Percentiles rank a stretch among this genome's conserved stretches.
phyloP scores from a whole-genome alignment of 2,329 filamentous ascomycete species.

The Trichoderma gracile region DNA sequence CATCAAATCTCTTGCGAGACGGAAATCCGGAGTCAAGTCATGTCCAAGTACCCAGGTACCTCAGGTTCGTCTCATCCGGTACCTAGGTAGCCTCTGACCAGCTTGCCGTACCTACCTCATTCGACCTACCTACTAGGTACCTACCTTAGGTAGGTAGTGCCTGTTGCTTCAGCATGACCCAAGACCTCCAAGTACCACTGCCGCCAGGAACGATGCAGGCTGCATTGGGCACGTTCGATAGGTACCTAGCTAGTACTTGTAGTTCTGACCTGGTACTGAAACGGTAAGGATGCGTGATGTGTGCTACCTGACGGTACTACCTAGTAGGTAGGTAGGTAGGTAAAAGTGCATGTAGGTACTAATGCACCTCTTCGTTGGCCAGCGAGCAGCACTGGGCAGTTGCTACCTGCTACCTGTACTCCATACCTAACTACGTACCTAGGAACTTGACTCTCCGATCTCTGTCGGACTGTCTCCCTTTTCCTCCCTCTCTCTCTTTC shows the following conservation, averaged over 20 bases:
- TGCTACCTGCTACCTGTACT: background rate
- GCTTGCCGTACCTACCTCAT: too few species aligned
- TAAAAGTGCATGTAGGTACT: too few species aligned
- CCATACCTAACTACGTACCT: too few species aligned
- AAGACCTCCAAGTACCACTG: background rate
- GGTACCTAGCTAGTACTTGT: background rate
- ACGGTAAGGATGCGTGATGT: too few species aligned
- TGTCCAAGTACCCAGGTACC: background rate
- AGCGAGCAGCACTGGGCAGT: background rate
- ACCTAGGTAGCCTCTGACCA: too few species aligned
- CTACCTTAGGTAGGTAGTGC: too few species aligned
- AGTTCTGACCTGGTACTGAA: background rate
- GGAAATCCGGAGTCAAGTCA: background rate
- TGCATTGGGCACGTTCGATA: too few species aligned
- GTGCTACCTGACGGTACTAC: too few species aligned
- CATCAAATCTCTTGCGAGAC: conserved; percentile 13
- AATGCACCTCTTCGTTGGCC: conserved; percentile 17
- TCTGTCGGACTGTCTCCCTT: background rate
- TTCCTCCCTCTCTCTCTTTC: too few species aligned
- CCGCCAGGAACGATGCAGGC: background rate
- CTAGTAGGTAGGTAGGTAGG: too few species aligned
- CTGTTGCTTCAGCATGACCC: background rate
- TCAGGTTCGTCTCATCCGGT: too few species aligned
- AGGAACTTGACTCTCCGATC: background rate
- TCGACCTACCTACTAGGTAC: too few species aligned